Evolutionary conservation across 495 filamentous ascomycete species (phyloP).

Genomic region (Poronia punctata): DNA sequence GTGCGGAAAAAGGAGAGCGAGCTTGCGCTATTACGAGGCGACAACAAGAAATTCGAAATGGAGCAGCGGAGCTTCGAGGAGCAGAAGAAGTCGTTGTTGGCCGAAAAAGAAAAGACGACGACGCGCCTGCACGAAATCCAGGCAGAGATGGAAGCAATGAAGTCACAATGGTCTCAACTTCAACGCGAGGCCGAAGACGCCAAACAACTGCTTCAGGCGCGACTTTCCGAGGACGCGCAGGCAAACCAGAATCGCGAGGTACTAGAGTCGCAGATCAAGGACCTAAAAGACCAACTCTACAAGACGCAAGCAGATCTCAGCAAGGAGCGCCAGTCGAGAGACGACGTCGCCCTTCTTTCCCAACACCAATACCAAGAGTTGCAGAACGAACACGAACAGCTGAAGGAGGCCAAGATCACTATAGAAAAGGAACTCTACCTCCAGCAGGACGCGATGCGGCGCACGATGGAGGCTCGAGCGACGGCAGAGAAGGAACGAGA

Average conservation of each 20-base stretch:
- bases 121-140: constrained; percentile 74
- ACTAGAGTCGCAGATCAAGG: constrained; percentile 78
- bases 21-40: constrained; percentile 71
- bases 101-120: constrained; percentile 75
- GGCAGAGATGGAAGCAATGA: constrained; percentile 80
- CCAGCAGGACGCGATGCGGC: constrained; percentile 90
- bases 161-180: constrained; percentile 71
- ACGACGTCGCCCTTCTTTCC: constrained; percentile 86
- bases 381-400: constrained; percentile 74
- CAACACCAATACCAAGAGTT: constrained; percentile 80
- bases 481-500: constrained; percentile 81
- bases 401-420: constrained; percentile 92
- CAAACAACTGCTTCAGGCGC: constrained; percentile 76
- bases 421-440: constrained; percentile 98
- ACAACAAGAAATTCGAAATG: constrained; percentile 69
- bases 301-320: constrained; percentile 82
- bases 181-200: constrained; percentile 86
- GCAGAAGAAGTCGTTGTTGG: constrained; percentile 59
- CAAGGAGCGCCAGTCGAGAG: constrained; percentile 87
- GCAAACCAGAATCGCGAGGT: constrained; percentile 78
- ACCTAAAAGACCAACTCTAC: constrained; percentile 79
- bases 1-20: constrained; percentile 92
- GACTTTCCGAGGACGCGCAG: constrained; percentile 83
- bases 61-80: constrained; percentile 71
- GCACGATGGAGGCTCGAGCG: constrained; percentile 72